Percentiles rank a stretch among this genome's conserved stretches.
Conservation (phyloP, 192 early-diverging fungal species). For the Martensiomyces pterosporus region DNA sequence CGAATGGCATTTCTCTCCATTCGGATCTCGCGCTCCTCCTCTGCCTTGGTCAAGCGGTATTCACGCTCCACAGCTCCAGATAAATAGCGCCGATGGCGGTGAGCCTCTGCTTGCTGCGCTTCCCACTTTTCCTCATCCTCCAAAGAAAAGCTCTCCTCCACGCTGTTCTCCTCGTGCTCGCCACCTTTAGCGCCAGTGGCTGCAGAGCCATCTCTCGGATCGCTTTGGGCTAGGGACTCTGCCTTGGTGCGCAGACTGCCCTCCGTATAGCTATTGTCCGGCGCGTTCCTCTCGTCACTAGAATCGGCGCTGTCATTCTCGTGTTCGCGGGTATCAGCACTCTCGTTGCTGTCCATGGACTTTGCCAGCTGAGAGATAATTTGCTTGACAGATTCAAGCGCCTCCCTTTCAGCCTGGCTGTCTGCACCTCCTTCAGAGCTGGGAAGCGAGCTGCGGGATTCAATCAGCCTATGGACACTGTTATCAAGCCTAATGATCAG, state of each 20-base stretch:
- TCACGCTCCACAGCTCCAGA: slow-evolving; percentile 27
- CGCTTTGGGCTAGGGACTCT: no score
- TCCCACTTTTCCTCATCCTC: slow-evolving; percentile 32
- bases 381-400: slow-evolving; percentile 10
- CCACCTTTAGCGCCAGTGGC: no score
- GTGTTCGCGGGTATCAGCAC: background rate
- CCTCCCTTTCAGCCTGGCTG: background rate
- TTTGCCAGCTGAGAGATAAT: slow-evolving; percentile 12
- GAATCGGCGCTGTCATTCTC: no score
- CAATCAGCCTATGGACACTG: slow-evolving; percentile 3
- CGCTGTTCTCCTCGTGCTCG: background rate
- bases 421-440: background rate
- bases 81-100: slow-evolving; percentile 13
- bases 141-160: slow-evolving; percentile 13
- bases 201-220: no score
- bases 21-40: slow-evolving; percentile 21
- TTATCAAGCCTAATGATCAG: slow-evolving; percentile 13
- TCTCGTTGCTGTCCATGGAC: background rate
- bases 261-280: no score
- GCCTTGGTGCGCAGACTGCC: no score
- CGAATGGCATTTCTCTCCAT: slow-evolving; percentile 25
- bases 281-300: no score
- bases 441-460: background rate
- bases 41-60: slow-evolving; percentile 9
- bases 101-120: slow-evolving; percentile 8